Evolutionary conservation across 768 basidiomycete genomes (phyloP), one percentile per base, ranked within the genome.

Genomic region (Rubroboletus satanas): DNA sequence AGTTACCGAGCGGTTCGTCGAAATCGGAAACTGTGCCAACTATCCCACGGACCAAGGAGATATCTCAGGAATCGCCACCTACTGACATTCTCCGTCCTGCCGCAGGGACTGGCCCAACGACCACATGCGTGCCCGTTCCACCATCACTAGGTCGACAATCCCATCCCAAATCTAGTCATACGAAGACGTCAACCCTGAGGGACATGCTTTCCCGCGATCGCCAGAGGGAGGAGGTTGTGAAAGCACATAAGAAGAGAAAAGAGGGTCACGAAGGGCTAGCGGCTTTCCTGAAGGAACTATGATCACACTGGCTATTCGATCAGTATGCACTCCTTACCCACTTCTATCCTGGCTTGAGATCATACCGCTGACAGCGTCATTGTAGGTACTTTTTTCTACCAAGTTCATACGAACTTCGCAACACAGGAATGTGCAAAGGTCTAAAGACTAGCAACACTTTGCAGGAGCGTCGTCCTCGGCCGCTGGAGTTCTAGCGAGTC

Each of bases 191-290:
- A 1, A 77, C 77, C 10, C 64, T 91, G 39, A 85, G 83, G 65
- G 78, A 82, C 41, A 78, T 91, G 74, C 74, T 90, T 33, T 77
- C 78, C 28, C 79, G 80, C 38, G 87, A 85, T 57, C 80, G 78
- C 61, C 74, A 80, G 63, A 72, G 73, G 47, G 74, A 72, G 60
- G 69, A 71, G 66, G 61, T 58, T 53, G 56, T 28, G 45, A 58
- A 63, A 67, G 51, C 56, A 3, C 60, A 38, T 8, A 55, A 56
- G 53, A 63, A 60, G 43, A 60, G 51, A 45, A 66, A 57, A 48
- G 71, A 62, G 45, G 61, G 59, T 15, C 61, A 55, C 4, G 72
- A 67, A 28, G 78, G 80, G 18, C 71, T 88, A 32, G 79, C 83
- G 4, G 78, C 79, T 32, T 87, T 87, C 65, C 51, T 69, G 60